phyloP scores from a whole-genome alignment of 1,284 basidiomycete species.

The Cystobasidium pallidum region DNA sequence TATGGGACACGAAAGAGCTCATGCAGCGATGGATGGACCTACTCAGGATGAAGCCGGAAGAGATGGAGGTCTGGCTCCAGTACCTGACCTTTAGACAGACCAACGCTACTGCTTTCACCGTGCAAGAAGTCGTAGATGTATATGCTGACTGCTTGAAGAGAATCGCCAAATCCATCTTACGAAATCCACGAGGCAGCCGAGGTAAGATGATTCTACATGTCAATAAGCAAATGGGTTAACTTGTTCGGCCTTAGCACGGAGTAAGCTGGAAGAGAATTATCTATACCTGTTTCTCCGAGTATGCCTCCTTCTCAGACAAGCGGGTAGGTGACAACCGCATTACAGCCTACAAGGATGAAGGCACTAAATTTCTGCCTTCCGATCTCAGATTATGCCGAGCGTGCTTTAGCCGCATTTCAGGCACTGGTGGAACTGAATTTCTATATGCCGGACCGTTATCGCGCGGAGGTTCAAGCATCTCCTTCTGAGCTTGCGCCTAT shows the following conservation, averaged over 20 bases:
- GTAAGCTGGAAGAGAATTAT: conserved; percentile 65
- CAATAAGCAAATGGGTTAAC: conserved; percentile 28
- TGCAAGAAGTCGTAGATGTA: conserved; percentile 48
- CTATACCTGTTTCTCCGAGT: conserved; percentile 61
- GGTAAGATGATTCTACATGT: conserved; percentile 62
- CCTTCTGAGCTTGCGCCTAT: conserved; percentile 29
- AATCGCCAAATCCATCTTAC: conserved; percentile 58
- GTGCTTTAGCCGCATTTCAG: conserved; percentile 60
- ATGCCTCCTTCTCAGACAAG: conserved; percentile 71
- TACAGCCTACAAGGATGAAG: background rate
- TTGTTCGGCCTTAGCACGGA: conserved; percentile 57
- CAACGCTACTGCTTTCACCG: conserved; percentile 47
- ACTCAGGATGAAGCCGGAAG: conserved; percentile 36
- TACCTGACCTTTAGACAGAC: conserved; percentile 51
- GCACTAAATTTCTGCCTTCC: background rate
- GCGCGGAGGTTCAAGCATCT: conserved; percentile 2
- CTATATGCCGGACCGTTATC: conserved; percentile 52
- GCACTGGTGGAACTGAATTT: conserved; percentile 61
- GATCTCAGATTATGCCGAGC: conserved; percentile 59
- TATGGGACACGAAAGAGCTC: conserved; percentile 44
- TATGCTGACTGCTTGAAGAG: conserved; percentile 49
- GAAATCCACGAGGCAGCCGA: conserved; percentile 60
- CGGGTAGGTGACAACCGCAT: conserved; percentile 62
- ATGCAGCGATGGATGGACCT: conserved; percentile 35
- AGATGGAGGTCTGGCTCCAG: conserved; percentile 49